Evolutionary conservation across 2,329 filamentous ascomycete species (phyloP), one percentile per base, ranked within the genome.

Genomic region (Aspergillus caelatus): DNA sequence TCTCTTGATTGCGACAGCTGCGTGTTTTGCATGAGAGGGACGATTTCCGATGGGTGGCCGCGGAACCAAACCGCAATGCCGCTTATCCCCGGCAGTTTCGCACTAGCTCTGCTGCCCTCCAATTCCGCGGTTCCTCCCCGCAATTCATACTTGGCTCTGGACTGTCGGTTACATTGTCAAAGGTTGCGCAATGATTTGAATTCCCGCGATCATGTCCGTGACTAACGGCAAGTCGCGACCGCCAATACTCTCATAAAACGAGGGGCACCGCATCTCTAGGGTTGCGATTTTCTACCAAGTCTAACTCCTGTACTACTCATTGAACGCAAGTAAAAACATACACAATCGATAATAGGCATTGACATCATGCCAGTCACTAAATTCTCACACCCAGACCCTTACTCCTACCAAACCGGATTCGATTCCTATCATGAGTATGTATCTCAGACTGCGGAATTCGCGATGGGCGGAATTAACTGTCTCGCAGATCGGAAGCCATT

Each of bases 341-440:
- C 36, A 54, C 68, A 16, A 7, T 14, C 6, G 14, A 16, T 14
- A 36, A 36, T 14, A 36, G 34, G 34, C 34, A 36, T 36, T 16
- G 34, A 36, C 34, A 75, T 61, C 48, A 91, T 91, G 89, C 88
- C 89, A 68, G 83, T 85, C 72, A 89, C 88, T 36, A 78, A 85
- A 19, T 91, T 91, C 80, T 82, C 77, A 55, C 83, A 85, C 63
- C 82, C 84, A 45, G 89, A 91, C 75, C 89, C 86, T 68, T 95
- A 95, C 82, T 83, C 82, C 63, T 95, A 95, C 78, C 89, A 89
- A 73, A 91, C 88, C 81, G 92, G 92, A 76, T 94, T 95, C 81
- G 85, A 86, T 77, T 88, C 84, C 55, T 89, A 94, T 75, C 86
- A 93, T 76, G 90, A 94, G 90, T 93, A 79, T 70, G 87, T 78